Conservation (phyloP, 2,329 filamentous ascomycete species). For the Curvularia verruculosa region DNA sequence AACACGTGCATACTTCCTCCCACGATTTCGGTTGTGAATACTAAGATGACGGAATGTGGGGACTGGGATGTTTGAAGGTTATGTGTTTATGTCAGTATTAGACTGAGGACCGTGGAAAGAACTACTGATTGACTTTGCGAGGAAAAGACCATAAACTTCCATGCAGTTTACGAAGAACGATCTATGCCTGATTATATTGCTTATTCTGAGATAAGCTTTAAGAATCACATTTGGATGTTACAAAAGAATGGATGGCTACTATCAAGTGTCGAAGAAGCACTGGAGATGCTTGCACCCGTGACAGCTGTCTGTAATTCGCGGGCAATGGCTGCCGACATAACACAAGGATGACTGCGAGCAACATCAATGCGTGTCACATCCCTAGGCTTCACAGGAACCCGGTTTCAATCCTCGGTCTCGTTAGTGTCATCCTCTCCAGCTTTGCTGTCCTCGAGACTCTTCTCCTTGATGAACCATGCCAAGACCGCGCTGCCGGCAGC, state of each 20-base stretch:
- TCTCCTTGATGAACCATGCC: conserved; percentile 55
- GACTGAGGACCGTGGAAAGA: neutral
- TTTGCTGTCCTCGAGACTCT: conserved; percentile 34
- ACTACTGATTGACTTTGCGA: neutral
- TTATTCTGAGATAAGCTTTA: neutral
- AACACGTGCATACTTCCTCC: neutral
- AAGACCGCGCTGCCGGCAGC: conserved; percentile 56
- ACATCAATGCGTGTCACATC: neutral
- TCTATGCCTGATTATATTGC: neutral
- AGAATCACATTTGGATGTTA: neutral
- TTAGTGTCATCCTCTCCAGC: neutral
- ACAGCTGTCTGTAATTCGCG: neutral
- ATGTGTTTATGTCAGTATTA: neutral
- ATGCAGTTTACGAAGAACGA: neutral
- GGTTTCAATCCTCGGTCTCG: neutral
- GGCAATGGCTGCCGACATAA: neutral
- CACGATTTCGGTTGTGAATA: neutral
- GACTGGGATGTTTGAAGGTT: neutral
- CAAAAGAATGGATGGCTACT: neutral
- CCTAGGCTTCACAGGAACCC: neutral
- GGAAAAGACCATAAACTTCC: neutral
- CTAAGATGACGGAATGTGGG: neutral
- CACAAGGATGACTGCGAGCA: neutral
- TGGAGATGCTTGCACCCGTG: neutral
- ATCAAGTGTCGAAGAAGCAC: neutral